phyloP scores from a whole-genome alignment of 805 yeast genomes.

The Trichomonascus vanleenenianus region DNA sequence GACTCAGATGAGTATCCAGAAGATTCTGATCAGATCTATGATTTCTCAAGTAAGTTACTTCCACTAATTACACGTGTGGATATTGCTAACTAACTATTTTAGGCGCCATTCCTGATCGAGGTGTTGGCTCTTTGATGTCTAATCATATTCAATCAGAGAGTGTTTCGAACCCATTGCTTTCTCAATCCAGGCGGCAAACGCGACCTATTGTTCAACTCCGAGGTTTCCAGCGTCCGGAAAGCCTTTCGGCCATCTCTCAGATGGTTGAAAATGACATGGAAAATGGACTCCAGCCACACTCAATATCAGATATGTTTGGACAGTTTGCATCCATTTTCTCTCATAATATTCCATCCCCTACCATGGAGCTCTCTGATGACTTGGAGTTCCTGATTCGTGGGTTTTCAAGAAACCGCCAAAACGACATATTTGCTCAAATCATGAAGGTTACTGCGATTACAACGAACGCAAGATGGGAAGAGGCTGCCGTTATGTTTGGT shows the following conservation, averaged over 20 bases:
- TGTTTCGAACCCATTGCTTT: slow-evolving; percentile 12
- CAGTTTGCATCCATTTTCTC: slow-evolving; percentile 9
- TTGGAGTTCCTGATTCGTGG: no score
- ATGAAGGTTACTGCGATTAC: slow-evolving; percentile 27
- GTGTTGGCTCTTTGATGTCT: slow-evolving; percentile 7
- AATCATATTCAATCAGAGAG: slow-evolving; percentile 6
- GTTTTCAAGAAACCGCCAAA: no score
- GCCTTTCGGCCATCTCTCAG: slow-evolving; percentile 3
- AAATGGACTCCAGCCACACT: slow-evolving; percentile 1
- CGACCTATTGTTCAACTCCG: not conserved
- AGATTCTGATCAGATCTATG: not conserved
- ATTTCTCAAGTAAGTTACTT: not conserved
- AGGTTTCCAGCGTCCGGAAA: slow-evolving; percentile 1
- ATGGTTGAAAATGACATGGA: slow-evolving; percentile 1
- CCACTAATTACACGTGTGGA: not conserved
- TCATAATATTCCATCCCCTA: not conserved
- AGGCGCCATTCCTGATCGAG: not conserved
- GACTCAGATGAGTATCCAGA: no score
- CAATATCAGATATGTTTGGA: slow-evolving; percentile 10
- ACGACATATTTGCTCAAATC: not conserved
- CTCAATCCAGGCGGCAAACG: slow-evolving; percentile 2
- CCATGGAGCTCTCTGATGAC: not conserved
- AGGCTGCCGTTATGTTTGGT: slow-evolving; percentile 44
- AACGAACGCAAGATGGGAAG: slow-evolving; percentile 64
- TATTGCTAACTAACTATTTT: not conserved